Base-by-base conservation (phyloP, 1,139 yeast species). In the Zygotorulaspora mrakii region DNA sequence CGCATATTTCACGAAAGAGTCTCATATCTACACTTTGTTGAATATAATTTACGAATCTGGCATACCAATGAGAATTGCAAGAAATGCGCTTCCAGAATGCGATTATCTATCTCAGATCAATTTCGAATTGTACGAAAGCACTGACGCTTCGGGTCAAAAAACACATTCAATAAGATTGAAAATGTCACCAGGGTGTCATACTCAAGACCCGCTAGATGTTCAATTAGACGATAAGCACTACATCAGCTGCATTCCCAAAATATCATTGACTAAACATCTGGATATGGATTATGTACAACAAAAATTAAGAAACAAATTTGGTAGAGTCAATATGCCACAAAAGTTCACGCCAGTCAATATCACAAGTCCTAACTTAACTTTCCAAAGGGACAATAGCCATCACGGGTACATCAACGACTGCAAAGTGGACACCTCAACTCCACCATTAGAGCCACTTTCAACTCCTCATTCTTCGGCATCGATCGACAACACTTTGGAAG, bases 181-280 rank as follows among this genome's bases (percentile, higher is more conserved):
- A 12, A 73, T 94, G 52, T 85, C 96, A 2, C 97, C 98, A 0
- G 99, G 99, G 23, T 94, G 98, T 64, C 96, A 94, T 64, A 88
- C 97, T 0, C 95, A 88, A 57, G 95, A 91, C 64, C 98, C 98
- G 12, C 71, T 94, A 48, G 98, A 94, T 66, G 95, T 94, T 32
- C 96, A 91, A 64, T 71, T 94, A 34, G 98, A 94, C 64, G 94
- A 88, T 37, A 91, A 88, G 62, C 99, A 94, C 64, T 91, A 94
- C 65, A 91, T 94, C 51, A 91, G 96, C 12, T 91, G 96, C 58
- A 94, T 91, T 52, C 95, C 96, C 27, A 77, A 91, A 54, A 77
- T 88, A 42, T 82, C 87, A 38, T 72, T 94, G 55, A 94, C 98
- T 0, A 78, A 95, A 57, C 97, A 94, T 63, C 71, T 94, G 61